Evolutionary conservation across 1,284 basidiomycete species (phyloP), one percentile per base, ranked within the genome.

Genomic region (Porphyrellus sp.): DNA sequence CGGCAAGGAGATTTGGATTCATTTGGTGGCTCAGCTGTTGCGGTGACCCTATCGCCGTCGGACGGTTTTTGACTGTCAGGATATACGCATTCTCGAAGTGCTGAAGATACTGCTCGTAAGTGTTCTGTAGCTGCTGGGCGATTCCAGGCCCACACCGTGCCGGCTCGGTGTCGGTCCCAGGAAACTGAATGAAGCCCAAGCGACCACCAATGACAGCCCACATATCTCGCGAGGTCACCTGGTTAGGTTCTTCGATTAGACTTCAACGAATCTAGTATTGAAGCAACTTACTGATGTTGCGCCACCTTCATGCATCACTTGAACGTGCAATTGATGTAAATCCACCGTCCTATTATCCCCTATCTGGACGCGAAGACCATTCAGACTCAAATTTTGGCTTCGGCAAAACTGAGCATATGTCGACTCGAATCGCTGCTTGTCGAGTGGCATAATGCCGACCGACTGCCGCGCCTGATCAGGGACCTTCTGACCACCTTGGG

Each of bases 121-220:
- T 70, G 51, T 79, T 74, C 2, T 77, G 75, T 8, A 90, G 68
- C 16, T 80, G 80, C 41, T 78, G 75, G 0, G 83, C 86, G 31
- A 80, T 73, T 15, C 64, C 80, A 5, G 85, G 85, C 4, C 79
- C 81, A 16, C 77, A 77, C 55, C 77, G 80, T 3, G 78, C 72
- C 9, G 84, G 83, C 53, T 85, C 79, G 2, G 70, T 63, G 4
- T 79, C 79, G 11, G 67, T 78, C 3, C 75, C 82, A 4, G 80
- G 79, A 55, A 87, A 83, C 46, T 81, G 74, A 3, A 82, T 74
- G 59, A 83, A 82, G 8, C 82, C 83, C 63, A 90, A 71, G 34
- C 76, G 77, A 13, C 75, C 86, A 12, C 79, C 87, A 54, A 90
- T 79, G 41, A 82, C 69, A 13, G 77, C 63, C 88, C 87, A 90